A percentile compares a stretch with the other conserved stretches of the same genome.
phyloP scores from a whole-genome alignment of 2,329 filamentous ascomycete genomes.

The Ascocoryne sarcoides region DNA sequence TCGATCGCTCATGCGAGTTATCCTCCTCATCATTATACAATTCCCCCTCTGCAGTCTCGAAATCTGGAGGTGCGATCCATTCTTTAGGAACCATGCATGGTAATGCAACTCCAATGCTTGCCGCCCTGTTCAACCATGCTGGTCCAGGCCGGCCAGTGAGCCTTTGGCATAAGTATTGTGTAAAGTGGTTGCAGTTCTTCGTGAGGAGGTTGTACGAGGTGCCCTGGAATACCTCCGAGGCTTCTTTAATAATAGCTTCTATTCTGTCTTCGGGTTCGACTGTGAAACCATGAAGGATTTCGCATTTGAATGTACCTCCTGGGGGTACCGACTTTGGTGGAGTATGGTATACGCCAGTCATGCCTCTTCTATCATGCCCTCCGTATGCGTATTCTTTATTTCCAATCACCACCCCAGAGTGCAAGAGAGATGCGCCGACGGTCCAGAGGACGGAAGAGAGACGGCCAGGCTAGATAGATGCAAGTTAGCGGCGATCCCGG shows the following conservation, averaged over 20 bases:
- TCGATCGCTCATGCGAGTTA: slow-evolving; percentile 41
- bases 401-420: slow-evolving; percentile 76
- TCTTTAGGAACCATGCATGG: slow-evolving; percentile 76
- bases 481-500: background rate
- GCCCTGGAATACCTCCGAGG: slow-evolving; percentile 65
- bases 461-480: slow-evolving; percentile 51
- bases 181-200: slow-evolving; percentile 86
- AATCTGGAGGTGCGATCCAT: slow-evolving; percentile 74
- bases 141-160: slow-evolving; percentile 65
- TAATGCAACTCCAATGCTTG: slow-evolving; percentile 71
- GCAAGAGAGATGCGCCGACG: slow-evolving; percentile 67
- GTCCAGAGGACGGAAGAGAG: slow-evolving; percentile 72
- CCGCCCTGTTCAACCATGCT: slow-evolving; percentile 72
- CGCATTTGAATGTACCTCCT: slow-evolving; percentile 66
- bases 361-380: slow-evolving; percentile 60
- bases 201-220: slow-evolving; percentile 73
- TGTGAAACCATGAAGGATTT: slow-evolving; percentile 73
- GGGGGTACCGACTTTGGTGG: slow-evolving; percentile 63
- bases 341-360: slow-evolving; percentile 80
- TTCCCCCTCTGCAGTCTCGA: slow-evolving; percentile 62
- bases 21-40: slow-evolving; percentile 44
- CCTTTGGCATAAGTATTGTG: slow-evolving; percentile 62
- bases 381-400: slow-evolving; percentile 78
- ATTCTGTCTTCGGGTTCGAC: slow-evolving; percentile 61
- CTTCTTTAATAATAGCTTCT: slow-evolving; percentile 57